Evolutionary conservation across 208 protist species (phyloP), one percentile per base, ranked within the genome.

Genomic region (Crithidia brevicula): DNA sequence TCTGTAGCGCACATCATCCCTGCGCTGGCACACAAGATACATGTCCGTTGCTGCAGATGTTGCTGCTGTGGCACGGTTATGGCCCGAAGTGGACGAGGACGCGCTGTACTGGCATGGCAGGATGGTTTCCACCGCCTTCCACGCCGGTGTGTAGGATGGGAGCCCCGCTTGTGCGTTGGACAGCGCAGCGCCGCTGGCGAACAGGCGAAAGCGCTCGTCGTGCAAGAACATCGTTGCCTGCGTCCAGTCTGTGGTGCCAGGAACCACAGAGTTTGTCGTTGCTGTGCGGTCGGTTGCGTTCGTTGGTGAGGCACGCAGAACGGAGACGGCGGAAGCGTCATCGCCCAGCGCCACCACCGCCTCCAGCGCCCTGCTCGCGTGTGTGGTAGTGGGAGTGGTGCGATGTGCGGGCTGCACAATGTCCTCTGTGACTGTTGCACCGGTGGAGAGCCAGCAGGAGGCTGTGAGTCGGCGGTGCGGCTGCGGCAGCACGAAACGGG

Each of bases 391-490:
- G n/a, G n/a, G n/a, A n/a, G n/a, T n/a, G n/a, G n/a, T n/a, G n/a
- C n/a, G n/a, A 40, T 7, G 15, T 13, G 36, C 15, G 36, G 36
- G 15, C 36, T 16, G 36, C 36, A 40, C 36, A 16, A 7, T 13
- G 10, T 40, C 10, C 36, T 40, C 36, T 40, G 36, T 13, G 13
- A 47, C 54, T 8, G n/a, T 36, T 8, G 36, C 49, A n/a, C 61
- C 28, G 16, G n/a, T 27, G 3, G 74, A 65, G 11, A 80, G 34
- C 74, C 74, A 80, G 56, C 74, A 80, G 15, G 74, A 73, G 9
- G 74, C 47, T 22, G 74, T 80, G 57, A 80, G 74, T 7, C 45
- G 22, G 15, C 74, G 74, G 38, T 80, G 74, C 33, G 67, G 74
- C 54, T 80, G 74, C 43, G 61, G 69, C 3, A 67, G 52, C 3